Evolutionary conservation across 768 basidiomycete genomes (phyloP).

Genomic region (Ramaria rubella): DNA sequence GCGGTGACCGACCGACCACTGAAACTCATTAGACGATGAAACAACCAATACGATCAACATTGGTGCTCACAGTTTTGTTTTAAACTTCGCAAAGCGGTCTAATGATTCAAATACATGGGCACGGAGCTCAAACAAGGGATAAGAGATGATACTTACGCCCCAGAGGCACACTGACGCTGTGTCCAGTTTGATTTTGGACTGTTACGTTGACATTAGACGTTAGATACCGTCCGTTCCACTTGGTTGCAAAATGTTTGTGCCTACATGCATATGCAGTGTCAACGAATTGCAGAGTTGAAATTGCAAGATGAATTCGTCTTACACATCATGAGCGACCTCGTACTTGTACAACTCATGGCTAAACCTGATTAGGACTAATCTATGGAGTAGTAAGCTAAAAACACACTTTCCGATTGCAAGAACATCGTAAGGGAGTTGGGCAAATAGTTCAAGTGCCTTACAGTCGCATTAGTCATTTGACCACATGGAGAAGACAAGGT

Average conservation of each 20-base stretch:
- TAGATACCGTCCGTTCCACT: constrained; percentile 66
- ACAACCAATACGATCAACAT: neutral
- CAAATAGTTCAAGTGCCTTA: constrained; percentile 70
- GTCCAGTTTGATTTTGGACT: constrained; percentile 35
- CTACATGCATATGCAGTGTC: constrained; percentile 23
- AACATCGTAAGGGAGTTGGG: constrained; percentile 70
- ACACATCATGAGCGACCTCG: constrained; percentile 62
- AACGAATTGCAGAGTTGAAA: neutral
- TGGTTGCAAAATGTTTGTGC: constrained; percentile 59
- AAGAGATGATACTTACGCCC: constrained; percentile 28
- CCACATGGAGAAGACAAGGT: neutral
- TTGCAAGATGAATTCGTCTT: constrained; percentile 16
- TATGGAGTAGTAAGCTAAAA: neutral
- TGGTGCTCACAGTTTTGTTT: constrained; percentile 53
- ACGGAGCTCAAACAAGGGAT: neutral
- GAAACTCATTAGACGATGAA: neutral
- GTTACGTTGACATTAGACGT: constrained; percentile 87
- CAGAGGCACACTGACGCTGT: constrained; percentile 35
- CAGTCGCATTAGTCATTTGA: neutral
- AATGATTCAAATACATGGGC: constrained; percentile 5
- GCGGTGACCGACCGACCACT: constrained; percentile 71
- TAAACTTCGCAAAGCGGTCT: constrained; percentile 67
- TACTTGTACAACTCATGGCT: constrained; percentile 82
- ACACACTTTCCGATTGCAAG: constrained; percentile 80
- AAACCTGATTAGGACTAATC: neutral